phyloP scores from a whole-genome alignment of 306 rosid genomes.

The Glycine soja region DNA sequence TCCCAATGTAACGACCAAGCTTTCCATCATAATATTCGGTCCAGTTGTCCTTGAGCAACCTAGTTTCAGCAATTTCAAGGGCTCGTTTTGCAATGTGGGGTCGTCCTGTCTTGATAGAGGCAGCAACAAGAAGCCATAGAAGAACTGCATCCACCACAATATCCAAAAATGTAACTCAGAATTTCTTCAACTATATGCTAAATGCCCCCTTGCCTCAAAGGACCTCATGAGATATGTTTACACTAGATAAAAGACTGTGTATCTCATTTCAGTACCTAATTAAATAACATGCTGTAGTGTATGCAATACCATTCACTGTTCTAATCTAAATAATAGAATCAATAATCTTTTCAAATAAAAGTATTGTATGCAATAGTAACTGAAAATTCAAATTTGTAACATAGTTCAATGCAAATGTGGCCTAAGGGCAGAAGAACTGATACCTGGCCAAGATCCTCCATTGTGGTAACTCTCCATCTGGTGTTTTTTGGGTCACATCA shows the following conservation, averaged over 20 bases:
- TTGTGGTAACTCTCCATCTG: slow-evolving; percentile 88
- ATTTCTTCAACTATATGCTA: background rate
- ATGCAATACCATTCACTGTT: background rate
- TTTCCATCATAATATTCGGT: slow-evolving; percentile 74
- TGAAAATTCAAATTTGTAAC: slow-evolving; percentile 5
- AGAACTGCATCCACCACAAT: slow-evolving; percentile 52
- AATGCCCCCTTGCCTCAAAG: background rate
- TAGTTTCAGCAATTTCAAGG: slow-evolving; percentile 65
- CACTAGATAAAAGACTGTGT: background rate
- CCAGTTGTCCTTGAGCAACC: slow-evolving; percentile 66
- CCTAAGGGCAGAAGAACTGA: background rate
- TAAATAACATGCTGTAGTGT: background rate
- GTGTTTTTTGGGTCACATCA: slow-evolving; percentile 79
- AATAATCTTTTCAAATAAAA: background rate
- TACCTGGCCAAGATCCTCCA: slow-evolving; percentile 87
- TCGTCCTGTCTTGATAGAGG: slow-evolving; percentile 68
- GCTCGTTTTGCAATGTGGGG: slow-evolving; percentile 72
- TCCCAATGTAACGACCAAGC: slow-evolving; percentile 64
- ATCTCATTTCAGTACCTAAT: background rate
- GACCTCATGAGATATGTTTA: background rate
- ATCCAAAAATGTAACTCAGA: background rate
- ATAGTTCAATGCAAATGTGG: slow-evolving; percentile 16
- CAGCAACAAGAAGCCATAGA: slow-evolving; percentile 71
- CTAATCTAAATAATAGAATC: background rate
- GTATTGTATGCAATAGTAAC: background rate